Conservation (phyloP, 805 yeast genomes). For the Pichia manshurica region DNA sequence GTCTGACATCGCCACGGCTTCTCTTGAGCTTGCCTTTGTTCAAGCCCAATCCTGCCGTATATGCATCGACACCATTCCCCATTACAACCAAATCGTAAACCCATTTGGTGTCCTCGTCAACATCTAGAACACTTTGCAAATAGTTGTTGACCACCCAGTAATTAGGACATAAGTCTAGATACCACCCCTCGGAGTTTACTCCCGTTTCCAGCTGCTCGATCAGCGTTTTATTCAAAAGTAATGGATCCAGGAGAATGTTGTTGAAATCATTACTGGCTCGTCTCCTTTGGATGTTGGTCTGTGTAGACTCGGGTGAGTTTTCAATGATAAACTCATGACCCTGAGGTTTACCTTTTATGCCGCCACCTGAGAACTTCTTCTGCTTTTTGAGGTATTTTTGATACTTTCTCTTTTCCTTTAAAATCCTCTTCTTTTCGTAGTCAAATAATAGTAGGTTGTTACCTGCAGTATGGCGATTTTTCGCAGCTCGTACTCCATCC, state of each 20-base stretch:
- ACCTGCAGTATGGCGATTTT: background rate
- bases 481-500: background rate
- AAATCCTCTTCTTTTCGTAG: constrained; percentile 6
- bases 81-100: constrained; percentile 54
- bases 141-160: constrained; percentile 55
- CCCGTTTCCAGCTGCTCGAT: constrained; percentile 14
- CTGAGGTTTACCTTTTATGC: background rate
- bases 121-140: constrained; percentile 45
- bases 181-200: constrained; percentile 44
- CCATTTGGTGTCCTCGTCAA: constrained; percentile 80
- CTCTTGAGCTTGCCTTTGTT: constrained; percentile 13
- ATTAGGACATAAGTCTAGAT: constrained; percentile 55
- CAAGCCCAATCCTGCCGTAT: constrained; percentile 21
- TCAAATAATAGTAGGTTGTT: constrained; percentile 4
- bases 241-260: constrained; percentile 10
- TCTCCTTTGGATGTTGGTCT: constrained; percentile 6
- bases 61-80: constrained; percentile 17
- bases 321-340: constrained; percentile 1
- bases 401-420: constrained; percentile 6
- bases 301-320: background rate
- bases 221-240: constrained; percentile 7
- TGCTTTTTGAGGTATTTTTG: constrained; percentile 3
- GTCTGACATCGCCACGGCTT: constrained; percentile 42
- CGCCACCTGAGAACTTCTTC: constrained; percentile 1
- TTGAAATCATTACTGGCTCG: constrained; percentile 11